phyloP scores from a whole-genome alignment of 768 basidiomycete genomes.

The Leucocoprinus leucothites region DNA sequence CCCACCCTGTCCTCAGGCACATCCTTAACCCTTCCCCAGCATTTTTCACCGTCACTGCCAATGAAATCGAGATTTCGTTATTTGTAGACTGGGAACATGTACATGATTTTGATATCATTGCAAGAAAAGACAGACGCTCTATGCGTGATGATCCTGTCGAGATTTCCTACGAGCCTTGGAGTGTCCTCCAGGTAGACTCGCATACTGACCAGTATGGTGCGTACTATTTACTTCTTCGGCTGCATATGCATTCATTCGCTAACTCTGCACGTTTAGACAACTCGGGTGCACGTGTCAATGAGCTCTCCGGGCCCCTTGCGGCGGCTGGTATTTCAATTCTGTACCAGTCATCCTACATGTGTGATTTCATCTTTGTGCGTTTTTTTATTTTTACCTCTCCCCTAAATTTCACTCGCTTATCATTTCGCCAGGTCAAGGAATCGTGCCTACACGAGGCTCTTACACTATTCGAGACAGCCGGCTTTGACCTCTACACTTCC shows the following conservation, averaged over 20 bases:
- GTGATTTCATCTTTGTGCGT: constrained; percentile 78
- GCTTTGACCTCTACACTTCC: constrained; percentile 62
- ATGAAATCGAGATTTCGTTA: constrained; percentile 74
- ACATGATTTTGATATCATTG: constrained; percentile 58
- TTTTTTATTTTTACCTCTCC: not conserved
- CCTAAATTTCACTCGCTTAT: constrained; percentile 11
- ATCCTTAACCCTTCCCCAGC: constrained; percentile 63
- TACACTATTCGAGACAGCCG: constrained; percentile 53
- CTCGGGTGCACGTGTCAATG: constrained; percentile 69
- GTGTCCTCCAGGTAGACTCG: constrained; percentile 77
- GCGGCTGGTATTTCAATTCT: constrained; percentile 78
- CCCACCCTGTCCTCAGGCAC: constrained; percentile 62
- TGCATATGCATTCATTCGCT: constrained; percentile 10
- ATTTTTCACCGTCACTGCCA: constrained; percentile 75
- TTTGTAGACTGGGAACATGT: constrained; percentile 62
- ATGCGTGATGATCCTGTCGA: constrained; percentile 55
- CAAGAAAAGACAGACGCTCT: constrained; percentile 51
- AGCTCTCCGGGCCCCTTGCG: constrained; percentile 73
- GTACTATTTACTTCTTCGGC: constrained; percentile 18
- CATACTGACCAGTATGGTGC: constrained; percentile 69
- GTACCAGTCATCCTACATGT: constrained; percentile 80
- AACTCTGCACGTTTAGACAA: constrained; percentile 39
- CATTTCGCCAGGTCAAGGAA: constrained; percentile 55
- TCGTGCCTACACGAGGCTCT: constrained; percentile 61
- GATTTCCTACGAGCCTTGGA: constrained; percentile 73